Base-by-base conservation (phyloP, 345 rosid genomes). In the Clausena lansium region DNA sequence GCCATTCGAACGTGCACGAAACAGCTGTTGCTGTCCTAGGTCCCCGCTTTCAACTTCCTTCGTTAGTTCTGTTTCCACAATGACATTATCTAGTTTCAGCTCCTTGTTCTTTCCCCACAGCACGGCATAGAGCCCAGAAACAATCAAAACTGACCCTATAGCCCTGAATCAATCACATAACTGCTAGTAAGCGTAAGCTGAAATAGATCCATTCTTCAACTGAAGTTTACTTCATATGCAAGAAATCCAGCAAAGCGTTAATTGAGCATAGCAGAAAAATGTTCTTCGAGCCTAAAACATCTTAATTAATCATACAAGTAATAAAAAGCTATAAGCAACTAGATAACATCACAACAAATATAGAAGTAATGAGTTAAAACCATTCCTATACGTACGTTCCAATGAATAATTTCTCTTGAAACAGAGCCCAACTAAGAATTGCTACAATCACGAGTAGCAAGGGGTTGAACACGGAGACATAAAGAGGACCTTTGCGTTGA, bases 21-120 rank as follows among this genome's bases (percentile, higher is more conserved):
- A 59, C 54, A 83, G 89, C n/a, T 62, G 24, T 66, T 81, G 89
- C n/a, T 67, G 24, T 66, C 85, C 91, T 41, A 85, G 38, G 75
- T 88, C 91, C 17, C 39, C 59, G 24, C 39, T 71, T 13, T 80
- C 78, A 7, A 4, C 45, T 61, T 67, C 32, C 45, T 35, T 58
- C 3, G 67, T 67, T 7, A 30, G 76, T 63, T 66, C 73, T 15
- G 59, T 55, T 20, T 55, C 78, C 73, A 77, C 67, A 22, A 35
- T 62, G 22, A 2, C 28, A 7, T 10, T 6, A 10, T 63, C 54
- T 36, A 3, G 10, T 22, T 76, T 85, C 38, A 60, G 38, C 83
- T 96, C 99, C 83, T 71, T 87, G 57, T 89, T n/a, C 78, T 94
- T 96, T 20, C 98, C 99, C 98, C 98, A 96, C 8, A 96, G 85